A percentile compares a stretch with the other conserved stretches of the same genome.
phyloP scores from a whole-genome alignment of 352 stramenopile genomes.

The Globisporangium iwayamae region DNA sequence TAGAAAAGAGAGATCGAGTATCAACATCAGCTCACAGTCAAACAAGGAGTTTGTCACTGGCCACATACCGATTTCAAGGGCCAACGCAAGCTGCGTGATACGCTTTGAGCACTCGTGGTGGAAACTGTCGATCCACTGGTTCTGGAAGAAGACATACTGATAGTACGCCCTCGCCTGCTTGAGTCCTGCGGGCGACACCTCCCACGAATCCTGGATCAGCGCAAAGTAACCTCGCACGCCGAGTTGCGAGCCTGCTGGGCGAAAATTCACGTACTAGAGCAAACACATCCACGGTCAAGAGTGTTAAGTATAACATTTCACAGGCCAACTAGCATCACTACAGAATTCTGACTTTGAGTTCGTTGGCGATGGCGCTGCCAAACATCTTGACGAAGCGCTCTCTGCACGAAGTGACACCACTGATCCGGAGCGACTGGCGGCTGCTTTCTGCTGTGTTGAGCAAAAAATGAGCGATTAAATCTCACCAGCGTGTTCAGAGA shows the following conservation, averaged over 20 bases:
- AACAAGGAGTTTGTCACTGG: background rate
- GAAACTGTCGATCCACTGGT: constrained; percentile 58
- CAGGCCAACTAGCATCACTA: background rate
- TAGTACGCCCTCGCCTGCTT: constrained; percentile 70
- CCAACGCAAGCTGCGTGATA: constrained; percentile 30
- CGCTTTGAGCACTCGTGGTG: constrained; percentile 41
- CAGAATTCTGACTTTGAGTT: constrained; percentile 30
- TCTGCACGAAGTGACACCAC: constrained; percentile 15
- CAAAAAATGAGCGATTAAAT: no score
- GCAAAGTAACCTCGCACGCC: constrained; percentile 52
- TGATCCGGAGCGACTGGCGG: constrained; percentile 17
- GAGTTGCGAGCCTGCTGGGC: constrained; percentile 20
- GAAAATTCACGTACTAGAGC: constrained; percentile 35
- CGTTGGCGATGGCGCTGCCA: constrained; percentile 33
- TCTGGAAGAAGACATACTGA: constrained; percentile 65
- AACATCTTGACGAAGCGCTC: constrained; percentile 43
- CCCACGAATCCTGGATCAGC: constrained; percentile 35
- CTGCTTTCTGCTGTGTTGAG: background rate
- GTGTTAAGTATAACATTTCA: background rate
- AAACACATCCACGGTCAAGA: background rate
- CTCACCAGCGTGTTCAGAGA: no score
- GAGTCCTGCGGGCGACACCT: constrained; percentile 31
- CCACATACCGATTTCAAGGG: constrained; percentile 5
- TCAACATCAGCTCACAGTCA: background rate
- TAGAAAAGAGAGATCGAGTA: constrained; percentile 11